phyloP scores from a whole-genome alignment of 441 rosid genomes.

The Iberis amara region DNA sequence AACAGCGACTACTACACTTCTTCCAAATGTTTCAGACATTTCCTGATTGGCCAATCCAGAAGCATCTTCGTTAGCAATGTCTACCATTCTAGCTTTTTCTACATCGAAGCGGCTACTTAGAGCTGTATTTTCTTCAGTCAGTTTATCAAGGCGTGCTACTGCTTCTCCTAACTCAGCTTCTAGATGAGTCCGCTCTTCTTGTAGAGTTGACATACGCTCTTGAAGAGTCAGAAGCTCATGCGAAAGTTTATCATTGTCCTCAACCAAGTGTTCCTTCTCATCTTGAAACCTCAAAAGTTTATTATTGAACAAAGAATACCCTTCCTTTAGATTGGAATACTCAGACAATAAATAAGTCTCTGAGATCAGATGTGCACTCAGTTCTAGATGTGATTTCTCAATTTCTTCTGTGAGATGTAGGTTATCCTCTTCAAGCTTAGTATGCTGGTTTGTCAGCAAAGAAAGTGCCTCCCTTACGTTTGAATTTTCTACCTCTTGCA shows the following conservation, averaged over 20 bases:
- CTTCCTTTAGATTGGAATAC: constrained; percentile 40
- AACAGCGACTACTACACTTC: constrained; percentile 26
- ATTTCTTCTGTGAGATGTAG: constrained; percentile 40
- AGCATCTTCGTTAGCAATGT: constrained; percentile 32
- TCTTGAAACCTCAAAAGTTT: constrained; percentile 45
- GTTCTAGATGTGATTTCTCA: constrained; percentile 34
- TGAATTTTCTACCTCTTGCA: constrained; percentile 52
- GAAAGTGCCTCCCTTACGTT: constrained; percentile 42
- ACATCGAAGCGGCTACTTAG: constrained; percentile 44
- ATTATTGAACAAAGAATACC: constrained; percentile 36
- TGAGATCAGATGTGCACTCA: constrained; percentile 39
- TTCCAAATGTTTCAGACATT: constrained; percentile 31
- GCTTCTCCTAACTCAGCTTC: constrained; percentile 49
- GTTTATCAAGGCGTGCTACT: constrained; percentile 41
- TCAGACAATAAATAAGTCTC: constrained; percentile 41
- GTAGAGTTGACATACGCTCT: constrained; percentile 49
- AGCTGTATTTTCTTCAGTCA: constrained; percentile 47
- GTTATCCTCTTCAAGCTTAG: constrained; percentile 58
- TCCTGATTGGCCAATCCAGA: constrained; percentile 30
- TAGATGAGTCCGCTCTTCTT: constrained; percentile 35
- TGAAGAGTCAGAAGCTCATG: constrained; percentile 53
- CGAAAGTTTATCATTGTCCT: constrained; percentile 52
- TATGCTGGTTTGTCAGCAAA: constrained; percentile 38
- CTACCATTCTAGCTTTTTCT: constrained; percentile 40
- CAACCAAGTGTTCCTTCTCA: constrained; percentile 41